Conservation (phyloP, 495 filamentous ascomycete species). For the Cercophora sp. region DNA sequence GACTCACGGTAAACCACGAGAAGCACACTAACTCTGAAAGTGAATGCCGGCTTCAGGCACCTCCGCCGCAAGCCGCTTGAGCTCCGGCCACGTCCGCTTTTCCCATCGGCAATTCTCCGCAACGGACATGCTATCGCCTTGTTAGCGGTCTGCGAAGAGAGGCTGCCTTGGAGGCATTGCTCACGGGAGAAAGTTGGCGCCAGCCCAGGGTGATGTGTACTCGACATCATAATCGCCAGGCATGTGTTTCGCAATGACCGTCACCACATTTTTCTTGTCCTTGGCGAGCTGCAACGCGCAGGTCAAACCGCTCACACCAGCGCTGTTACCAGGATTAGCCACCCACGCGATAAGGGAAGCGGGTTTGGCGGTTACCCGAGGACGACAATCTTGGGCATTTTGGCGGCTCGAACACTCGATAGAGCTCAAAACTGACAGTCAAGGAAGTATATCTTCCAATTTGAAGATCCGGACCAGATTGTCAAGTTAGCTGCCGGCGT, state of each 20-base stretch:
- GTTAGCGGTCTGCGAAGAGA: not conserved
- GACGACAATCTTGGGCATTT: conserved; percentile 58
- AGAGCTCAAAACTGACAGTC: too few species aligned
- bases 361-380: conserved; percentile 50
- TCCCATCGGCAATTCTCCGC: conserved; percentile 52
- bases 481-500: too few species aligned
- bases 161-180: conserved; percentile 7
- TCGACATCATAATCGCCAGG: conserved; percentile 97
- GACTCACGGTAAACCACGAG: not conserved
- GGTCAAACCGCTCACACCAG: conserved; percentile 90
- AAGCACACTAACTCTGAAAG: conserved; percentile 60
- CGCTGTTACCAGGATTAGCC: conserved; percentile 47
- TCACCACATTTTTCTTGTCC: conserved; percentile 62
- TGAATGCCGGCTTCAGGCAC: conserved; percentile 88
- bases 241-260: conserved; percentile 92
- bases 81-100: conserved; percentile 61
- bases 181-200: conserved; percentile 87
- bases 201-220: conserved; percentile 94
- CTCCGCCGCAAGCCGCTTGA: conserved; percentile 61
- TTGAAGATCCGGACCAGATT: too few species aligned
- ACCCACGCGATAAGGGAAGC: not conserved
- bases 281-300: conserved; percentile 79
- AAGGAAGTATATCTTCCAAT: too few species aligned
- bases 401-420: too few species aligned
- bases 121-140: conserved; percentile 18